A percentile compares a stretch with the other conserved stretches of the same genome.
Conservation (phyloP, 78 protist genomes). For the Planoprotostelium fungivorum region DNA sequence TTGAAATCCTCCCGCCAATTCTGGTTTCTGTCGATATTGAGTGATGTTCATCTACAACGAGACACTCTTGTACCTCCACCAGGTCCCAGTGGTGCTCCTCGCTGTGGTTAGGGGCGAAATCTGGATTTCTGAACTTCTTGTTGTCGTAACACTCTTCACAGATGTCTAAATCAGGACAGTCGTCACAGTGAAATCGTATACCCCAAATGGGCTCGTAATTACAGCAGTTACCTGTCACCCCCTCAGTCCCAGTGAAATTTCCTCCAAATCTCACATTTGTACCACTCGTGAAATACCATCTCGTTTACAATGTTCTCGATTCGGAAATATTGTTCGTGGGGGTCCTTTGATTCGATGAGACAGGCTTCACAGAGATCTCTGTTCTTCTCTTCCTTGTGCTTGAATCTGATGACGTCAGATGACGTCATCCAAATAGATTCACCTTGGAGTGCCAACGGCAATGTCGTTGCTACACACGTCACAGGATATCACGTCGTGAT, state of each 20-base stretch:
- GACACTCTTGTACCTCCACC: neutral
- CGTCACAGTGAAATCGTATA: conserved; percentile 5
- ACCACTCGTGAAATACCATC: conserved; percentile 18
- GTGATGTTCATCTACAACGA: too few relatives aligned
- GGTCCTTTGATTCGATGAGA: neutral
- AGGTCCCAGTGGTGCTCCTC: neutral
- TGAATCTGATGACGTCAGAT: conserved; percentile 6
- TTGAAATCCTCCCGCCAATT: neutral
- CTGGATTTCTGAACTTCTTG: neutral
- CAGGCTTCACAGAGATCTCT: conserved; percentile 3
- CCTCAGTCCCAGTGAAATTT: too few relatives aligned
- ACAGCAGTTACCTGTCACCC: conserved; percentile 9
- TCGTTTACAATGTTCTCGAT: conserved; percentile 5
- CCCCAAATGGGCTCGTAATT: conserved; percentile 18
- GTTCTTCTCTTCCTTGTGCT: neutral
- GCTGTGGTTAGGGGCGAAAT: neutral
- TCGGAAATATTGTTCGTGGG: neutral
- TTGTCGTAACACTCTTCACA: conserved; percentile 21
- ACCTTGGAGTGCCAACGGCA: neutral
- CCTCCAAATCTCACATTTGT: too few relatives aligned
- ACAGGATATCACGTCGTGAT: neutral
- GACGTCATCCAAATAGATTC: neutral
- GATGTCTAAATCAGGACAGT: conserved; percentile 17
- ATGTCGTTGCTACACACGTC: neutral
- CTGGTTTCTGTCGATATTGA: too few relatives aligned